Evolutionary conservation across 257 asterid genomes (phyloP), one percentile per base, ranked within the genome.

Genomic region (Paraleonurus japonicus): DNA sequence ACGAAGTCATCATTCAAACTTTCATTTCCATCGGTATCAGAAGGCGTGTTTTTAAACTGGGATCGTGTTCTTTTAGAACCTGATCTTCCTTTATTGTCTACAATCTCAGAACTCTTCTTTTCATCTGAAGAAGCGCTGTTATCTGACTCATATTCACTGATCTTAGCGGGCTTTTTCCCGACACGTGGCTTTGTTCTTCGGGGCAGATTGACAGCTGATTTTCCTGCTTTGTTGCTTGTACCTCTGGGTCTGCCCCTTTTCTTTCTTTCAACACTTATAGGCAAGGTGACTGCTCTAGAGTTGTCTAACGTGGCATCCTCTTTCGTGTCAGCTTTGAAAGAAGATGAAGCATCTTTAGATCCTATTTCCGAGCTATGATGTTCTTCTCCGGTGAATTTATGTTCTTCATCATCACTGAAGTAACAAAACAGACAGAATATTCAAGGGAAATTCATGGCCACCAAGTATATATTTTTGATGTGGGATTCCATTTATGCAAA

Each of bases 161-260:
- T 86, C 82, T 85, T 89, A 61, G 90, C 92, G 17, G 87, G 85
- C 68, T 79, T 88, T 78, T 79, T 81, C 48, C 85, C 85, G 2
- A 37, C 69, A 50, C 87, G 87, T 33, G 87, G 69, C 67, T 88
- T 80, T 30, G 78, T 72, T 76, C 87, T 86, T 48, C 84, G 80
- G 16, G 89, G 79, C 57, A 61, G 79, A 33, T 70, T 81, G 70
- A 79, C 72, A 30, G 35, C 78, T 39, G 83, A 32, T 76, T 81
- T 81, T 82, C 71, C 84, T 74, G 64, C 76, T 61, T 27, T 71
- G 8, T 75, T 72, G 54, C 68, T 60, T 50, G 24, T 55, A 45
- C 80, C 83, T n/a, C 79, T 73, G 37, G 95, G 85, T 68, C 85
- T 80, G 58, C 89, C 86, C 78, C 89, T 71, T 80, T 81, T 85